Percentiles rank a stretch among this genome's conserved stretches.
Evolutionary conservation across 345 rosid genomes (phyloP).

Genomic region (Erucastrum elatum): DNA sequence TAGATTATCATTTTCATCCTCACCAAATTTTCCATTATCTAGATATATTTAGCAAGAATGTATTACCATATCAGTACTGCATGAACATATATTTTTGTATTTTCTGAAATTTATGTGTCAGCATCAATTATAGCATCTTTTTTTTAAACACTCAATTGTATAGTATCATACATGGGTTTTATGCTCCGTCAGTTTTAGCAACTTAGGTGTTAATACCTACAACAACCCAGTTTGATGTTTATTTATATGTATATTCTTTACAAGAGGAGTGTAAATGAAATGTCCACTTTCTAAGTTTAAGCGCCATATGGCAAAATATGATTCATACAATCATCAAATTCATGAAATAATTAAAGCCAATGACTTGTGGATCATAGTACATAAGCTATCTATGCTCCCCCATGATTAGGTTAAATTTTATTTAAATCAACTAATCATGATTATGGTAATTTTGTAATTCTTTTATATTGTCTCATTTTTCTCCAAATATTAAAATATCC

Average conservation of each 20-base stretch:
- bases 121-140: background rate
- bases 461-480: background rate
- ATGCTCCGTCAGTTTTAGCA: background rate
- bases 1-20: background rate
- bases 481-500: background rate
- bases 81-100: background rate
- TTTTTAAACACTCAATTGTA: too few relatives aligned
- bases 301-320: slow-evolving; percentile 7
- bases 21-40: background rate
- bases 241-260: background rate
- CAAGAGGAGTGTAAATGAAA: background rate
- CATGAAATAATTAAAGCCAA: background rate
- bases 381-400: slow-evolving; percentile 10
- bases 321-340: slow-evolving; percentile 3
- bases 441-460: background rate
- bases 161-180: too few relatives aligned
- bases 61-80: background rate
- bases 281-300: background rate
- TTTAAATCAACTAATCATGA: background rate
- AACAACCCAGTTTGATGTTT: background rate
- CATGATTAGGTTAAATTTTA: too few relatives aligned
- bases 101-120: background rate
- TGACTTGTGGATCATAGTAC: slow-evolving; percentile 18
- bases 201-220: background rate
- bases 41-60: background rate